Evolutionary conservation across 176 grass and related monocot genomes (phyloP).

Genomic region (Elymus sibiricus): DNA sequence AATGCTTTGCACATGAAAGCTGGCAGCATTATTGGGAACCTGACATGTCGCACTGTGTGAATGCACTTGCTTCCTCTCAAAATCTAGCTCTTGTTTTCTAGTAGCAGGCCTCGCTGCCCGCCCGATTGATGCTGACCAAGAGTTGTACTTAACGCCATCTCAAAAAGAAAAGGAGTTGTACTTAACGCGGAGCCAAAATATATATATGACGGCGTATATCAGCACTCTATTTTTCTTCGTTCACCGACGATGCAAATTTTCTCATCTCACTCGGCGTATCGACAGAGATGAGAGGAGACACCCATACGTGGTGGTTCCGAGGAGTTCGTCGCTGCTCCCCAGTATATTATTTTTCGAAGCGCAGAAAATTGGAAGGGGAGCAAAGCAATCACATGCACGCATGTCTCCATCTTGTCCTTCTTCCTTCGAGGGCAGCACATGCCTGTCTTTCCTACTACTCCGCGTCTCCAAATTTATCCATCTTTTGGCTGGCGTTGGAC

Average conservation of each 20-base stretch:
- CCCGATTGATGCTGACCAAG: background rate
- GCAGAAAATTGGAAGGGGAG: background rate
- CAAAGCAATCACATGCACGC: background rate
- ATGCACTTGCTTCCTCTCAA: background rate
- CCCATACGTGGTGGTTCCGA: background rate
- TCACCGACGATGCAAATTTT: background rate
- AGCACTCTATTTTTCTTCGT: background rate
- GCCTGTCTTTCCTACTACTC: background rate
- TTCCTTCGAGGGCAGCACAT: background rate
- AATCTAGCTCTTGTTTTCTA: background rate
- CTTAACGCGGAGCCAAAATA: too few species aligned
- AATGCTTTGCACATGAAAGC: conserved; percentile 23
- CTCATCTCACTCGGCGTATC: background rate
- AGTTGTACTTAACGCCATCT: background rate
- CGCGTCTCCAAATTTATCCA: background rate
- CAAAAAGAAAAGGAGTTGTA: too few species aligned
- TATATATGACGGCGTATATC: background rate
- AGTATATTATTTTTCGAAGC: background rate
- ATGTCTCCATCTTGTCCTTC: background rate
- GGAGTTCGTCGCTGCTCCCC: too few species aligned
- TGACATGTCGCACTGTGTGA: background rate
- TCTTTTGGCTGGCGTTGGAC: background rate
- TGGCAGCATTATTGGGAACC: conserved; percentile 15
- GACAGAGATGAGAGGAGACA: too few species aligned
- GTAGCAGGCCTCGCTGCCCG: background rate